phyloP scores from a whole-genome alignment of 202 grass and related monocot species.

The Carex arenaria region DNA sequence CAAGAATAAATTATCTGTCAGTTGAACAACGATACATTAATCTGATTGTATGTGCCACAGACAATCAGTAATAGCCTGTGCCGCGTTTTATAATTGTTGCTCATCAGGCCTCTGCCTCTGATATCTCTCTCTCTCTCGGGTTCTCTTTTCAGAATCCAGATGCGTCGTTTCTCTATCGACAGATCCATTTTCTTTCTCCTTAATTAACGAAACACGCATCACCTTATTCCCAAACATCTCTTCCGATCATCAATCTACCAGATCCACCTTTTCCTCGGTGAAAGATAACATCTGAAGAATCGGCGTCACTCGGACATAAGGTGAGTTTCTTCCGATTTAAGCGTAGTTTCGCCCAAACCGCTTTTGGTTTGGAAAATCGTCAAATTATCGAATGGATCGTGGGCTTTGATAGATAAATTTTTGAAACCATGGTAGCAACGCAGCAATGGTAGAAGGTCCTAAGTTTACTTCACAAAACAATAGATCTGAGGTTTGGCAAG shows the following conservation, averaged over 20 bases:
- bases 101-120: background rate
- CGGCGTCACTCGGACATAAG: background rate
- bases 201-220: background rate
- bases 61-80: background rate
- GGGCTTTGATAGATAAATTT: background rate
- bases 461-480: background rate
- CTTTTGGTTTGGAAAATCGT: background rate
- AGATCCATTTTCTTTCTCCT: background rate
- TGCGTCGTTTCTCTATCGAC: background rate
- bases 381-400: background rate
- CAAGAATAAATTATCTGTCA: background rate
- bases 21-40: background rate
- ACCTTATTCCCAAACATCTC: background rate
- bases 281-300: background rate
- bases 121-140: too few relatives aligned
- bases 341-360: background rate
- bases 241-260: background rate
- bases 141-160: background rate
- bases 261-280: background rate
- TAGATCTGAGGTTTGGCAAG: slow-evolving; percentile 3
- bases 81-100: slow-evolving; percentile 4
- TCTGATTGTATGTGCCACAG: background rate
- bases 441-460: background rate
- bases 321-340: background rate
- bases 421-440: background rate